Conservation (phyloP, 2,329 filamentous ascomycete genomes). For the Ceratocystis destructans region DNA sequence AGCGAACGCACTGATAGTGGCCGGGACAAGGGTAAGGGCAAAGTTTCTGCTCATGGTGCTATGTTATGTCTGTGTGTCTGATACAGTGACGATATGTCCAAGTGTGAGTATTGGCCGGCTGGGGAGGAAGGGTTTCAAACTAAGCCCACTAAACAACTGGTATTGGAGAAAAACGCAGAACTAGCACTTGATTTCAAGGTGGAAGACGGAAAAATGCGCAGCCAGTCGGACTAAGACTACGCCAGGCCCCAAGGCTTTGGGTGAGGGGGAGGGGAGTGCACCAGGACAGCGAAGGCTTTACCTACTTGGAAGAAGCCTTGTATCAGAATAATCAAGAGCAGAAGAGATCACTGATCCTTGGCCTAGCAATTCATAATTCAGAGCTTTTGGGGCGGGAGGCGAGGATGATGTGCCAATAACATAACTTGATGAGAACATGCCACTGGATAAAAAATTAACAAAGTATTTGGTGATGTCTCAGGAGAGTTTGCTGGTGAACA, state of each 20-base stretch:
- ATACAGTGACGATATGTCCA: too few relatives aligned
- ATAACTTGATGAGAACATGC: too few relatives aligned
- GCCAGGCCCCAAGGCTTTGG: not conserved
- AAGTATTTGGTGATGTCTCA: too few relatives aligned
- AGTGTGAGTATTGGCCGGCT: not conserved
- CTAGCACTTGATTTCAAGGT: not conserved
- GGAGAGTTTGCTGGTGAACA: too few relatives aligned
- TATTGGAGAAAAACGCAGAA: not conserved
- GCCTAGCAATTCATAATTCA: not conserved
- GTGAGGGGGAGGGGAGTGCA: not conserved
- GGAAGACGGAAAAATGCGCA: not conserved
- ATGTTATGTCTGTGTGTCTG: not conserved
- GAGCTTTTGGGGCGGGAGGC: too few relatives aligned
- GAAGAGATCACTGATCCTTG: not conserved
- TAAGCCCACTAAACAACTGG: not conserved
- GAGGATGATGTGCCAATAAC: too few relatives aligned
- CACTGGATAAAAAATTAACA: too few relatives aligned
- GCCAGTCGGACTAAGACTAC: not conserved
- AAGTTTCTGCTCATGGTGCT: not conserved
- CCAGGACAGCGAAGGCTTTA: not conserved
- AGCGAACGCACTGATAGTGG: slow-evolving; percentile 12
- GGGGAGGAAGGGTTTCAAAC: not conserved
- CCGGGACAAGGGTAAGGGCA: not conserved
- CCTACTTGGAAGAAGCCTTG: not conserved
- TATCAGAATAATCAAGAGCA: not conserved